Evolutionary conservation across 2,329 filamentous ascomycete genomes (phyloP).

Genomic region (Ophiostoma fasciatum): DNA sequence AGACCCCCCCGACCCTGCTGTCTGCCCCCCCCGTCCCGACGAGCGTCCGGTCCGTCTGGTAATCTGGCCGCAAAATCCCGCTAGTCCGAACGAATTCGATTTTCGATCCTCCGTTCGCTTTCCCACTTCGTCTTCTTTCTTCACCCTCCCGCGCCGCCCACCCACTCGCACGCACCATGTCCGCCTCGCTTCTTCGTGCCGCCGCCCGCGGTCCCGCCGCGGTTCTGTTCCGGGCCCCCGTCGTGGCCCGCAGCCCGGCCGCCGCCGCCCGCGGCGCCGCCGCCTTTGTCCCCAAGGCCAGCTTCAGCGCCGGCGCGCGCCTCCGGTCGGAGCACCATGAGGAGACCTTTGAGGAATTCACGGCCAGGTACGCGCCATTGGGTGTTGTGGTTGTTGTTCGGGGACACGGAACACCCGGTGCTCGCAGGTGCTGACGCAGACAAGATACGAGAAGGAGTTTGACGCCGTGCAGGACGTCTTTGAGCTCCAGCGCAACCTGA

Average conservation of each 20-base stretch:
- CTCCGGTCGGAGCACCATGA: constrained; percentile 57
- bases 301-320: constrained; percentile 49
- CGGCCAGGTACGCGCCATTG: constrained; percentile 60
- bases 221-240: constrained; percentile 48
- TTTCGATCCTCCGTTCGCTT: not conserved
- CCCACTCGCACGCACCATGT: constrained; percentile 17
- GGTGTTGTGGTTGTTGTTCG: not conserved
- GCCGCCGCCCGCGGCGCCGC: constrained; percentile 38
- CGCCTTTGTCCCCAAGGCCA: constrained; percentile 33
- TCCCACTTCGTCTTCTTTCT: not conserved
- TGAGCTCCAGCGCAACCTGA: constrained; percentile 89
- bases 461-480: constrained; percentile 96
- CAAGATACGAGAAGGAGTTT: constrained; percentile 98
- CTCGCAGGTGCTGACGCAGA: constrained; percentile 25
- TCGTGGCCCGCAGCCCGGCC: constrained; percentile 30
- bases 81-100: too few relatives aligned
- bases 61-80: too few relatives aligned
- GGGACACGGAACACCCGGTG: constrained; percentile 1
- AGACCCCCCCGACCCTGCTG: not conserved
- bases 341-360: constrained; percentile 98
- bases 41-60: not conserved
- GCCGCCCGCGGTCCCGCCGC: constrained; percentile 51
- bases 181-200: constrained; percentile 53
- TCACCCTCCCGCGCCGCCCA: not conserved
- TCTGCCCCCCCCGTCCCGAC: not conserved